phyloP scores from a whole-genome alignment of 305 asterid species.

The Monarda citriodora region DNA sequence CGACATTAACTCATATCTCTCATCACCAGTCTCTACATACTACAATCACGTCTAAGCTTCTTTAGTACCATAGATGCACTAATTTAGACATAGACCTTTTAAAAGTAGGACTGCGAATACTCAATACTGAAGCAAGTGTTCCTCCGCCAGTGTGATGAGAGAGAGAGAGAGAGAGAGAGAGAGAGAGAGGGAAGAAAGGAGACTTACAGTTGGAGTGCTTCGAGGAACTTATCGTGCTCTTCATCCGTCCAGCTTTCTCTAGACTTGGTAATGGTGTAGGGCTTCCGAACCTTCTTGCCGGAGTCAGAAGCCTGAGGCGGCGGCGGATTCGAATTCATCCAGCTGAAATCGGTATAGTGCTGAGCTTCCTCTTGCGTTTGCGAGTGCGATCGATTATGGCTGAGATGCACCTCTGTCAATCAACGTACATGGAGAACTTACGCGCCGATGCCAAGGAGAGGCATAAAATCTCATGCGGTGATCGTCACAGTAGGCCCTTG shows the following conservation, averaged over 20 bases:
- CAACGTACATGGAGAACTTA: slow-evolving; percentile 3
- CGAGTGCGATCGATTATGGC: slow-evolving; percentile 17
- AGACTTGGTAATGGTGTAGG: slow-evolving; percentile 91
- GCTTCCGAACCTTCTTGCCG: slow-evolving; percentile 78
- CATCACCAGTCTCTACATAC: background rate
- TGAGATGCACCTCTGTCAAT: slow-evolving; percentile 10
- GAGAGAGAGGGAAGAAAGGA: slow-evolving; percentile 11
- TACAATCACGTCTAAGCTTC: background rate
- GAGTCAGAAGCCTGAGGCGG: slow-evolving; percentile 34
- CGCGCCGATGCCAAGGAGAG: no score
- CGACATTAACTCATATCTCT: slow-evolving; percentile 6
- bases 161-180: background rate
- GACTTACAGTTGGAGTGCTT: slow-evolving; percentile 87
- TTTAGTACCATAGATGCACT: background rate
- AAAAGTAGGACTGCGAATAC: background rate
- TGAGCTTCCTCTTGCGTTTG: background rate
- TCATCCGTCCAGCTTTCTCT: slow-evolving; percentile 96
- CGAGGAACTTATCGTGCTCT: slow-evolving; percentile 94
- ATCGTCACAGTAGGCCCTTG: no score
- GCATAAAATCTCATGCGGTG: slow-evolving; percentile 11
- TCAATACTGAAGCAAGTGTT: background rate
- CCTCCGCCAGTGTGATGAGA: no score
- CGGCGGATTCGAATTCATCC: slow-evolving; percentile 41
- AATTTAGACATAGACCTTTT: background rate
- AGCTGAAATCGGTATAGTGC: slow-evolving; percentile 13